Base-by-base conservation (phyloP, 2,329 filamentous ascomycete genomes). In the Calonectria pteridis region DNA sequence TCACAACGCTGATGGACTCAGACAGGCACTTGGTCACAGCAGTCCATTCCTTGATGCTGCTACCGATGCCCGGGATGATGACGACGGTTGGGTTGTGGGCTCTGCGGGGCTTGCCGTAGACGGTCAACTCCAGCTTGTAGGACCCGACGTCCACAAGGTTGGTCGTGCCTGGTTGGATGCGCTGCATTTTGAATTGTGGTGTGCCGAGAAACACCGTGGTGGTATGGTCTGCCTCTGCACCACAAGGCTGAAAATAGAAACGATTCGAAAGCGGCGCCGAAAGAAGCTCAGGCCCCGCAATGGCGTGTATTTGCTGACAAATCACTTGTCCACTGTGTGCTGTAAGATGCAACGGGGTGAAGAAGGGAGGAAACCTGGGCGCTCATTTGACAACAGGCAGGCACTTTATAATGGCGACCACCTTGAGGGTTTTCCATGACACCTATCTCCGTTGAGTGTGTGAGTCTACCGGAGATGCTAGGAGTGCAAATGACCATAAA, bases 11-110 rank as follows among this genome's bases (percentile, higher is more conserved):
- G 31, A 74, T 75, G 4, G 69, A 76, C 9, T 64, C 58, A 0
- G 55, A 37, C 2, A 77, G 51, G 18, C 28, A 29, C 9, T n/a
- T 35, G 1, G 74, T 75, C 6, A 77, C 72, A 0, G 72, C 58
- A 2, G 51, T 20, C 75, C 75, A 76, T 67, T 76, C 74, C 43
- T 73, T 76, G 46, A 75, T 43, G 18, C 74, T 77, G 50, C 69
- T 73, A 7, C 20, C 35, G 10, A 77, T 71, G 6, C 43, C 74
- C 4, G 75, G 72, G 40, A 75, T 69, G 43, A 76, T 67, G 46
- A 77, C 9, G 26, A 75, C 58, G 11, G 70, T 58, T n/a, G 75
- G 72, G 20, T 75, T 76, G 63, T 73, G 74, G 20, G 75, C 74
- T 40, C 74, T 68, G 31, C 75, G 75, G 26, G 75, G 75, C 18